These are phyloP conservation scores for Aureobasidium uvarum DNA, from an alignment of 2,329 filamentous ascomycete genomes.

Conservation along the genomic window DNA sequence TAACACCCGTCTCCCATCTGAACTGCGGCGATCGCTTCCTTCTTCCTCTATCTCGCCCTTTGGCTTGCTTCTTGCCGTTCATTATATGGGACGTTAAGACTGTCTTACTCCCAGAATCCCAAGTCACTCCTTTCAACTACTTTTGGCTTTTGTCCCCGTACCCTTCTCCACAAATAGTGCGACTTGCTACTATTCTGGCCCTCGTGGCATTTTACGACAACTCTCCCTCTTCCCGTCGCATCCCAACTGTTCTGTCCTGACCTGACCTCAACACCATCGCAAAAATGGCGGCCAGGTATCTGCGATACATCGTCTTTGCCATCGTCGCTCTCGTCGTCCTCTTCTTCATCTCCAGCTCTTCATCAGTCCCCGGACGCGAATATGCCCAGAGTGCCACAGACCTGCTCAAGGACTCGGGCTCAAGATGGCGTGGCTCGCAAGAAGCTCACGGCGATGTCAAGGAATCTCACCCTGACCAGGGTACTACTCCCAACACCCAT, in stretches of 20 bases:
- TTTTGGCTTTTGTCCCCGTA: conserved; percentile 7
- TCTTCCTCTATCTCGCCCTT: background rate
- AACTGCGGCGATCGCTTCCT: conserved; percentile 1
- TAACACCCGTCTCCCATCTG: background rate
- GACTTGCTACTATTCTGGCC: conserved; percentile 20
- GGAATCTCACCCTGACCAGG: conserved; percentile 21
- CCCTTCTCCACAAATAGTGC: conserved; percentile 25
- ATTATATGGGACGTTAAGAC: conserved; percentile 14
- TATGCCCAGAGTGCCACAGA: conserved; percentile 38
- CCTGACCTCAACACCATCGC: conserved; percentile 3
- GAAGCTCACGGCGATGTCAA: conserved; percentile 27
- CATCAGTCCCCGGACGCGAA: conserved; percentile 38
- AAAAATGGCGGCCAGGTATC: conserved; percentile 69
- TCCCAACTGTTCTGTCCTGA: background rate
- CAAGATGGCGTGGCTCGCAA: conserved; percentile 34
- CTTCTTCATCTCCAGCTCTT: conserved; percentile 75
- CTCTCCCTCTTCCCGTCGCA: background rate
- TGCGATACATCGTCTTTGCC: conserved; percentile 72
- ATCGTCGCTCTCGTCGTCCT: conserved; percentile 72
- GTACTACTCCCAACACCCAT: conserved; percentile 39
- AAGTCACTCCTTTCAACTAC: conserved; percentile 13
- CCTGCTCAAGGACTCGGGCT: conserved; percentile 37
- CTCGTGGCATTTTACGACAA: conserved; percentile 18
- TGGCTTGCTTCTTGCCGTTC: conserved; percentile 16
- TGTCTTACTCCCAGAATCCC: conserved; percentile 6